Evolutionary conservation across 768 basidiomycete species (phyloP), one percentile per base, ranked within the genome.

Genomic region (Trametopsis cervina): DNA sequence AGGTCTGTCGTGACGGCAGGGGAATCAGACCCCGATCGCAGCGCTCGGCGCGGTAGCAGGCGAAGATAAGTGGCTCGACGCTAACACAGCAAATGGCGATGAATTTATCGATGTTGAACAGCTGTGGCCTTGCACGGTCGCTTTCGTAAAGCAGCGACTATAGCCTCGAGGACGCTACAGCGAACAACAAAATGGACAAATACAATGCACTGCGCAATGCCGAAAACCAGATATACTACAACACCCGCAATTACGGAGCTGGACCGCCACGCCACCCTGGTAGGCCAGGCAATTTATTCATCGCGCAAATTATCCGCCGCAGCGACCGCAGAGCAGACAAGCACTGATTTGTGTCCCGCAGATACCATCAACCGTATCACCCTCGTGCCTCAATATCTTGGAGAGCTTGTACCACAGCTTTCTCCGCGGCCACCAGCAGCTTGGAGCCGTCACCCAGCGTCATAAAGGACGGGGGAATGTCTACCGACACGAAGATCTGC

Each of bases 401-500:
- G 59, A 84, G 55, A 33, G 65, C 63, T 46, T 65, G 69, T 12
- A 85, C 68, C 44, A 85, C 68, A 20, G 72, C 77, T 62, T 72
- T 79, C 63, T 90, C 87, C 43, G 76, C 77, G 46, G 74, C 76
- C 36, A 82, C 58, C 56, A 76, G 29, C 49, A 82, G 42, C 62
- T 63, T 66, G 13, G 69, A 63, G 21, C 76, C 77, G 52, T 76
- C 69, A 44, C 73, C 73, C 61, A 76, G 57, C 11, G 73, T 59
- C 51, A 69, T 59, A 52, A 63, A 54, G 18, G 59, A 55, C 17
- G 65, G 60, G 6, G 66, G 66, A 44, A 80, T 51, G 68, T 89
- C 87, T 17, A 89, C 69, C 15, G 83, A 82, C 64, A 90, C 60
- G 65, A 86, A 86, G 46, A 91, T 78, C 62, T 82, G 78, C 57